phyloP scores from a whole-genome alignment of 2,329 filamentous ascomycete species.

The Pestalotiopsis sp. region DNA sequence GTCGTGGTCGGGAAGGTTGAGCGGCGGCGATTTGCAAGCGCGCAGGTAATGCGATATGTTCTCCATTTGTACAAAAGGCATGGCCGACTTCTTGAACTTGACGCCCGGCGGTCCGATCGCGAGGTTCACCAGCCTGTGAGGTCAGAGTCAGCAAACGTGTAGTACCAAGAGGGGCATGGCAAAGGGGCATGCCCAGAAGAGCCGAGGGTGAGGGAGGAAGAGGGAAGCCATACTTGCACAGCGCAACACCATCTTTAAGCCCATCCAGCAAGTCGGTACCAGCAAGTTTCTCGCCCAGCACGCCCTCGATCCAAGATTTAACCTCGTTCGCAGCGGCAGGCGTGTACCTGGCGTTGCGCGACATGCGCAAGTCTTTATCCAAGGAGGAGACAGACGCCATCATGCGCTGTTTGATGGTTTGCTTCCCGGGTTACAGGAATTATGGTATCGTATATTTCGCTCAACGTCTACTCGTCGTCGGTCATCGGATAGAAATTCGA shows the following conservation, averaged over 20 bases:
- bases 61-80: constrained; percentile 99
- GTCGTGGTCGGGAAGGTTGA: constrained; percentile 90
- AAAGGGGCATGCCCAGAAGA: background rate
- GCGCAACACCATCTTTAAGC: constrained; percentile 85
- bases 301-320: constrained; percentile 80
- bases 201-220: constrained; percentile 3
- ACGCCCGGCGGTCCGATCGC: constrained; percentile 74
- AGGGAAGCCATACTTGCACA: constrained; percentile 75
- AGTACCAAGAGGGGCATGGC: background rate
- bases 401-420: constrained; percentile 14
- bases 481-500: background rate
- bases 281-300: constrained; percentile 72
- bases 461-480: background rate
- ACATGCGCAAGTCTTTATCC: constrained; percentile 90
- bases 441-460: constrained; percentile 1
- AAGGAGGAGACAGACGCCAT: constrained; percentile 95
- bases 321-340: constrained; percentile 86
- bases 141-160: background rate
- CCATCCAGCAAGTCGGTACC: constrained; percentile 77
- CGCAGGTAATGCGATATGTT: constrained; percentile 96
- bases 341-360: constrained; percentile 93
- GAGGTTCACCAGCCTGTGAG: constrained; percentile 74
- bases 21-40: constrained; percentile 80
- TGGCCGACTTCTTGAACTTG: constrained; percentile 86
- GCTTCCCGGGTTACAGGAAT: background rate